phyloP scores from a whole-genome alignment of 1,139 yeast species.

The Magnusiomyces ingens region DNA sequence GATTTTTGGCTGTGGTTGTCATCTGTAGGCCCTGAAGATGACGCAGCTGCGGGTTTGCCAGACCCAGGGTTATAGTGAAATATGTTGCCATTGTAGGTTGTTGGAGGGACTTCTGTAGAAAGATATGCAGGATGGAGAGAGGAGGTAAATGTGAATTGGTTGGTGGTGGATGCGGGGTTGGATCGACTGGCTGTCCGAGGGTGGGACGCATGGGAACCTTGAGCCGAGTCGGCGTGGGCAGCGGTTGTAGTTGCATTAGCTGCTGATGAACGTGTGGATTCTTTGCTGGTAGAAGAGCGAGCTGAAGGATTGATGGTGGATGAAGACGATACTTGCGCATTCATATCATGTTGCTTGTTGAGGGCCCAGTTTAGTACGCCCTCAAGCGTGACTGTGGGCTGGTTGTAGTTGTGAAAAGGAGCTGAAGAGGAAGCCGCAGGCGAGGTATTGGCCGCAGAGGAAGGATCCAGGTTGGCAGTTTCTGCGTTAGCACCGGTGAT shows the following conservation, averaged over 20 bases:
- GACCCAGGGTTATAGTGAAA: not conserved
- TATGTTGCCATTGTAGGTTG: not conserved
- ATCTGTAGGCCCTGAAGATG: not conserved
- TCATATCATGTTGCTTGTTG: conserved; percentile 16
- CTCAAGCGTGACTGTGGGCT: conserved; percentile 5
- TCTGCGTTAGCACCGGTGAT: conserved; percentile 6
- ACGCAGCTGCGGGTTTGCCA: not conserved
- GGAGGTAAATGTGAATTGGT: conserved; percentile 5
- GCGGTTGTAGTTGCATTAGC: not conserved
- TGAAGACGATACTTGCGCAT: not conserved
- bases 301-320: not conserved
- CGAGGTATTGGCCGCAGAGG: not conserved
- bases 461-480: conserved; percentile 5
- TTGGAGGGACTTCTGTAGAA: not conserved
- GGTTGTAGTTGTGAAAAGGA: too few species aligned
- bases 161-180: not conserved
- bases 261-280: not conserved
- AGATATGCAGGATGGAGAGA: conserved; percentile 13
- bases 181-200: not conserved
- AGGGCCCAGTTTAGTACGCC: conserved; percentile 15
- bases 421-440: too few species aligned
- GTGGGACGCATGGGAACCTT: not conserved
- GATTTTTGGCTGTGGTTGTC: not conserved
- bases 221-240: not conserved
- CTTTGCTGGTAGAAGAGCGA: not conserved